These are phyloP conservation scores for Cerrena zonata DNA, from an alignment of 1,284 basidiomycete genomes.

Conservation along the genomic window DNA sequence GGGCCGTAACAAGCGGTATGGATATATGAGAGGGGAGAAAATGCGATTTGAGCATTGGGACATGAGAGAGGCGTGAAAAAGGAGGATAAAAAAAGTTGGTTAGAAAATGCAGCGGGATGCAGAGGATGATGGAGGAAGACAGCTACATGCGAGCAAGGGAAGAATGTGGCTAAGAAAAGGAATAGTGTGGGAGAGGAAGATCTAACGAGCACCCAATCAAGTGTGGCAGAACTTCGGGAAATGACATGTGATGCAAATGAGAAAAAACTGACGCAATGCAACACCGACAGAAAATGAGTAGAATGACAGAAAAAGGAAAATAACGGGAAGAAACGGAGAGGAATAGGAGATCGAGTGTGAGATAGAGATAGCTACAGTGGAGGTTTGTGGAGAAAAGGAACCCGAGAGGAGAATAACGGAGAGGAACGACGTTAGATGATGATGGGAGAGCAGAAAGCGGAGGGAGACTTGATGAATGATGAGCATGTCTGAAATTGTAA, in stretches of 20 bases:
- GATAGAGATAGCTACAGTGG: not conserved
- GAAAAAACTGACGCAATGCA: not conserved
- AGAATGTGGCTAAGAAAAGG: not conserved
- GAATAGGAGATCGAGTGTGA: too few relatives aligned
- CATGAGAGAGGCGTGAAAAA: not conserved
- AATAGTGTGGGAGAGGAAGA: not conserved
- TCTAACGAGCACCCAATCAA: not conserved
- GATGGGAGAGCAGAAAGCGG: constrained; percentile 8
- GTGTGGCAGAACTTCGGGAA: not conserved
- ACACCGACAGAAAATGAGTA: not conserved
- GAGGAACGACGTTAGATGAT: not conserved
- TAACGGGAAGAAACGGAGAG: too few relatives aligned
- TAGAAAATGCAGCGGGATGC: constrained; percentile 3
- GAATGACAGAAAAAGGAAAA: not conserved
- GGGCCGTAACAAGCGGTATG: constrained; percentile 11
- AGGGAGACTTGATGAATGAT: not conserved
- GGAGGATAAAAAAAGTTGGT: constrained; percentile 4
- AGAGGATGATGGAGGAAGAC: not conserved
- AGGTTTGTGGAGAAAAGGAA: not conserved
- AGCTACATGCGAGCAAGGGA: not conserved
- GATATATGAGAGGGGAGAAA: constrained; percentile 1
- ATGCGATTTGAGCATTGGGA: not conserved
- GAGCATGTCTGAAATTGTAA: not conserved
- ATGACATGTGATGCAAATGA: not conserved
- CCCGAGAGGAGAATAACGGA: not conserved